phyloP scores from a whole-genome alignment of 331 rosid genomes.

The Malus hybrid region DNA sequence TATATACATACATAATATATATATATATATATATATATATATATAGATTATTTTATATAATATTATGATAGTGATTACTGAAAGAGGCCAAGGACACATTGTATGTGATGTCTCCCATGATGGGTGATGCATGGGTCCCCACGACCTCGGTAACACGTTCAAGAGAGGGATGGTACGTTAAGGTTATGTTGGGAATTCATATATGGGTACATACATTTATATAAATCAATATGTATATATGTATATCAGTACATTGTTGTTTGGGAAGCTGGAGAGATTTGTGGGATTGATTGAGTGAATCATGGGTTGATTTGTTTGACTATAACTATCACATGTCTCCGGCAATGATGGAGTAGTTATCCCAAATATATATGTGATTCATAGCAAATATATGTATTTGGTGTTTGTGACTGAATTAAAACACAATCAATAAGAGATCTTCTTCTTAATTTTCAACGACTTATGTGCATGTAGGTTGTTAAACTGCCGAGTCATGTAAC shows the following conservation, averaged over 20 bases:
- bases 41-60: neutral
- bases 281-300: neutral
- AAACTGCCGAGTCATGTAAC: neutral
- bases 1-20: no score
- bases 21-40: neutral
- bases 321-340: neutral
- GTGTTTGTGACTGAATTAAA: neutral
- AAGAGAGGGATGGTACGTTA: conserved; percentile 48
- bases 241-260: neutral
- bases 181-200: conserved; percentile 22
- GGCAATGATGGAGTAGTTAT: neutral
- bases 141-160: conserved; percentile 30
- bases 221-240: no score
- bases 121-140: conserved; percentile 60
- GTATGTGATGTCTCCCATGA: conserved; percentile 51
- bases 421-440: neutral
- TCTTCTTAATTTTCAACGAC: neutral
- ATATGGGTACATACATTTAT: neutral
- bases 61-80: neutral
- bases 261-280: neutral
- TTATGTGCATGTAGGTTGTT: neutral
- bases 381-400: neutral
- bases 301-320: neutral
- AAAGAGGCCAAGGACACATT: conserved; percentile 38
- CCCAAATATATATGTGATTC: neutral